Evolutionary conservation across 305 asterid species (phyloP), one percentile per base, ranked within the genome.

Genomic region (Fraxinus latifolia): DNA sequence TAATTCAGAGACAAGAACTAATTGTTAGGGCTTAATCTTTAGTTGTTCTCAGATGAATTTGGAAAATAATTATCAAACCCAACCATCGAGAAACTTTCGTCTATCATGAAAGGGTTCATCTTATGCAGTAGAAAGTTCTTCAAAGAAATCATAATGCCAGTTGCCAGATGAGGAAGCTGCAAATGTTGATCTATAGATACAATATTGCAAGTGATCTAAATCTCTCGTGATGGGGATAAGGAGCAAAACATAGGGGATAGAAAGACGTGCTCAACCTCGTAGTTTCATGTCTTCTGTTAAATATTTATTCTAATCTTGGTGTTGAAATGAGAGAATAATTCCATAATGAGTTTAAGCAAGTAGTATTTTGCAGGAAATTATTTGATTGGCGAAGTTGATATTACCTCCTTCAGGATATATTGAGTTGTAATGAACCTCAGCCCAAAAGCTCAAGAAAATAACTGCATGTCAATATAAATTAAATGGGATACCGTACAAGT

Each of bases 371-470:
- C 34, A 65, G 73, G 33, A 62, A 65, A 25, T 25, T 27, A 25
- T 65, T 65, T 65, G n/a, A 25, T 65, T 5, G 76, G 44, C 34
- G 50, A 74, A 60, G 79, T 55, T 44, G 76, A 68, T 31, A 77
- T 83, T 89, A 93, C 97, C 97, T 89, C 96, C 96, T 85, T 90
- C 88, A 23, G 97, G 94, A 83, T 93, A 91, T 87, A 93, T 93
- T 0, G 97, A 93, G 90, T 93, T 93, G 93, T 93, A 93, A 87
- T 93, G 97, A 84, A 93, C 97, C 87, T 93, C 97, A 0, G 97
- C 96, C 97, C 97, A 93, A 84, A 91, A 93, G 90, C 97, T 93
- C 90, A 93, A 82, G 85, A 88, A 91, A 80, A 93, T 93, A 83
- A 93, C 97, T 93, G 93, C 91, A 85, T 9, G 34, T 5, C 76